Percentiles rank a stretch among this genome's conserved stretches.
phyloP scores from a whole-genome alignment of 306 rosid genomes.

The Hippophae gyantsensis region DNA sequence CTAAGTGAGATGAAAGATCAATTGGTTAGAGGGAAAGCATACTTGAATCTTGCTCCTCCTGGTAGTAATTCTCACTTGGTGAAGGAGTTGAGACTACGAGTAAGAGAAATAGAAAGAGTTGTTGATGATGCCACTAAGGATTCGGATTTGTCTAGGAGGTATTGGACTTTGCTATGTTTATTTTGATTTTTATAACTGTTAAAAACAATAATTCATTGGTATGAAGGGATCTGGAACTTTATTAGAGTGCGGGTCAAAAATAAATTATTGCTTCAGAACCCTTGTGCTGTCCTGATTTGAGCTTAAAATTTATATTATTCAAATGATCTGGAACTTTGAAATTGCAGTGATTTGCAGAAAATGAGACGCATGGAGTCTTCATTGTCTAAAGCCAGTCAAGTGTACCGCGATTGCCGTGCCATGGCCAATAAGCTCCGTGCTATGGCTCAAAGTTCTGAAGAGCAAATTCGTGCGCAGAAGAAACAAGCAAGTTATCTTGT shows the following conservation, averaged over 20 bases:
- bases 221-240: constrained; percentile 1
- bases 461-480: constrained; percentile 49
- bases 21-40: constrained; percentile 73
- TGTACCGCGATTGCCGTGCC: constrained; percentile 68
- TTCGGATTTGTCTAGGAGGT: constrained; percentile 73
- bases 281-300: constrained; percentile 13
- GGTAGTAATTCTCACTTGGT: constrained; percentile 53
- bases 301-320: constrained; percentile 14
- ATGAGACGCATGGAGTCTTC: constrained; percentile 78
- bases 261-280: constrained; percentile 9
- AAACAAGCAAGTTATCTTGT: constrained; percentile 49
- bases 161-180: constrained; percentile 10
- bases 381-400: constrained; percentile 55
- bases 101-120: constrained; percentile 71
- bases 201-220: not conserved
- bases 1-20: constrained; percentile 76
- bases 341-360: constrained; percentile 87
- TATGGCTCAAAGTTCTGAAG: constrained; percentile 68
- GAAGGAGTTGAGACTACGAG: constrained; percentile 72
- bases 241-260: not conserved
- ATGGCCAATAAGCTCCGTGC: constrained; percentile 79
- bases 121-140: constrained; percentile 55
- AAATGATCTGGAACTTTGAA: constrained; percentile 41
- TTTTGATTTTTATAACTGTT: constrained; percentile 9
- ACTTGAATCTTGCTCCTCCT: constrained; percentile 59